Evolutionary conservation across 2,329 filamentous ascomycete genomes (phyloP).

Genomic region (Fusarium humuli): DNA sequence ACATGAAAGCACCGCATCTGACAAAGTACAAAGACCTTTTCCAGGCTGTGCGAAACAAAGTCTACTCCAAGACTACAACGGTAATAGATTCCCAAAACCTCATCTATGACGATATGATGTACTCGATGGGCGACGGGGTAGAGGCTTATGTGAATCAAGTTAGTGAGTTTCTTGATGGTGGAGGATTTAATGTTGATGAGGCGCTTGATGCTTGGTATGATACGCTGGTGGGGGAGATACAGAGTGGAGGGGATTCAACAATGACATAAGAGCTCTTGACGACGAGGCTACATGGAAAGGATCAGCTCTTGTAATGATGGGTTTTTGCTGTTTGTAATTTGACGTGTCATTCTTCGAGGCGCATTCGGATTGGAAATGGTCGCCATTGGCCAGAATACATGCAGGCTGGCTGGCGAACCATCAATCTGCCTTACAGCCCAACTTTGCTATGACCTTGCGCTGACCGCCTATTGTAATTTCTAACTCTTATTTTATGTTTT

Average conservation of each 20-base stretch:
- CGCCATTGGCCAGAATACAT: background rate
- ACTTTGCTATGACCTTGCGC: rapidly evolving
- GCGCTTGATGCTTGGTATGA: conserved; percentile 16
- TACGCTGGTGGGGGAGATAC: conserved; percentile 9
- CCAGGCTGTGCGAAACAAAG: background rate
- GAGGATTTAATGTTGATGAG: conserved; percentile 4
- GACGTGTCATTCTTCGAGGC: background rate
- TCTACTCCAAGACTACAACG: background rate
- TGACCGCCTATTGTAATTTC: background rate
- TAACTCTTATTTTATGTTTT: rapidly evolving
- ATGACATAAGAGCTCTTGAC: too few species aligned
- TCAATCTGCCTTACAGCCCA: background rate
- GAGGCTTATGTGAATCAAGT: conserved; percentile 10
- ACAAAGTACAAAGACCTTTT: background rate
- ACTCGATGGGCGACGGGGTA: background rate
- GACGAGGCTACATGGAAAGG: too few species aligned
- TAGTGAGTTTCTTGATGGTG: background rate
- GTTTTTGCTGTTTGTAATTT: too few species aligned
- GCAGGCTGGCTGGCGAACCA: background rate
- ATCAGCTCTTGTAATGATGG: too few species aligned
- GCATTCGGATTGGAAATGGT: too few species aligned
- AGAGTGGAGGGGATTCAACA: background rate
- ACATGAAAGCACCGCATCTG: background rate
- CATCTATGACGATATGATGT: background rate
- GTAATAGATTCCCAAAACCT: rapidly evolving